Evolutionary conservation across 2,329 filamentous ascomycete species (phyloP).

Genomic region (Apiospora malaysiana): DNA sequence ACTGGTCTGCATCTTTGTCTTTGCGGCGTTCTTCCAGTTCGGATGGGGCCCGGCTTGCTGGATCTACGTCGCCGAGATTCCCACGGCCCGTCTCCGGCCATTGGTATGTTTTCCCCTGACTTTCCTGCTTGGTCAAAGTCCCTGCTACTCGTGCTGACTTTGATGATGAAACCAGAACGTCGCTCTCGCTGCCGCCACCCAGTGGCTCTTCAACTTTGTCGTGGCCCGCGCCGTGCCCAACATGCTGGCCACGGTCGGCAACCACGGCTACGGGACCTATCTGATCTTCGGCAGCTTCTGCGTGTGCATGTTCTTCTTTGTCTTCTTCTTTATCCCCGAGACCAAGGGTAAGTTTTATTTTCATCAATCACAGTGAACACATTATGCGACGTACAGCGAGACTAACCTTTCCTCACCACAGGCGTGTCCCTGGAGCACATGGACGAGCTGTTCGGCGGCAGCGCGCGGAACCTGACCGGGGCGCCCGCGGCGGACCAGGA

Average conservation of each 20-base stretch:
- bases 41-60: conserved; percentile 72
- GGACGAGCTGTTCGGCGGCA: conserved; percentile 62
- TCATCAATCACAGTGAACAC: too few species aligned
- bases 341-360: conserved; percentile 42
- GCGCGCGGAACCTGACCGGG: neutral
- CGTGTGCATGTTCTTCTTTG: conserved; percentile 65
- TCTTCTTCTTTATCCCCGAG: conserved; percentile 61
- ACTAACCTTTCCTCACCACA: conserved; percentile 42
- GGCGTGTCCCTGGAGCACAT: conserved; percentile 64
- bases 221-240: conserved; percentile 67
- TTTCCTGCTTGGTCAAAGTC: neutral
- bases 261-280: conserved; percentile 57
- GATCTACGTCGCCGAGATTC: conserved; percentile 69
- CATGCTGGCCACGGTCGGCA: conserved; percentile 60
- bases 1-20: conserved; percentile 70
- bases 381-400: too few species aligned
- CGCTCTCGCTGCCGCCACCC: conserved; percentile 64
- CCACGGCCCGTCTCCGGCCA: conserved; percentile 57
- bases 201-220: conserved; percentile 71
- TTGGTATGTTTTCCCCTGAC: conserved; percentile 26
- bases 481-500: neutral
- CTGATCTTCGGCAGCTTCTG: conserved; percentile 69
- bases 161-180: conserved; percentile 50
- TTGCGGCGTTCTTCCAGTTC: conserved; percentile 70
- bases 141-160: neutral